Conservation (phyloP, 2,329 filamentous ascomycete genomes). For the Amauroascus niger region DNA sequence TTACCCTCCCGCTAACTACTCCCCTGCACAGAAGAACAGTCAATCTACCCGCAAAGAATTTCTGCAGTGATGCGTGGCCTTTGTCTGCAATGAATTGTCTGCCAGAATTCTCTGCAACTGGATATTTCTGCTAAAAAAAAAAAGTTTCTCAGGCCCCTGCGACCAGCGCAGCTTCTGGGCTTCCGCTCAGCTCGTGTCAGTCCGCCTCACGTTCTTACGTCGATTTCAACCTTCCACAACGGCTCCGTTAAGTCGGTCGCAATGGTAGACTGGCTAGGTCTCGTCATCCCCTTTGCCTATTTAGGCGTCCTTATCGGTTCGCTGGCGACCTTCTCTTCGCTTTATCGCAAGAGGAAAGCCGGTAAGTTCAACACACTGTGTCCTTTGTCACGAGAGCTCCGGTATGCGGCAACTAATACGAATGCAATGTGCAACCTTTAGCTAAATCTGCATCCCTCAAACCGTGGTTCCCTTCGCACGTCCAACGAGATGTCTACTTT, state of each 20-base stretch:
- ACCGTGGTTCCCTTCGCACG: slow-evolving; percentile 86
- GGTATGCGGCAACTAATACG: neutral
- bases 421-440: slow-evolving; percentile 29
- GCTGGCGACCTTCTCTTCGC: slow-evolving; percentile 79
- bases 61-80: neutral
- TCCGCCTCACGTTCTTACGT: no score
- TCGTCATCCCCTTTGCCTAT: slow-evolving; percentile 81
- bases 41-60: neutral
- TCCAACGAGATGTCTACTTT: slow-evolving; percentile 89
- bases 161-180: neutral
- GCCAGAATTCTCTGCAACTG: neutral
- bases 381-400: neutral
- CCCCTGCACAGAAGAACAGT: no score
- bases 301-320: slow-evolving; percentile 77
- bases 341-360: slow-evolving; percentile 88
- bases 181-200: neutral
- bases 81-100: neutral
- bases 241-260: slow-evolving; percentile 13
- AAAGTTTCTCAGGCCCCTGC: neutral
- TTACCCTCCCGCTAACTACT: no score
- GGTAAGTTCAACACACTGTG: slow-evolving; percentile 42
- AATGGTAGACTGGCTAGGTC: slow-evolving; percentile 68
- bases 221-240: neutral
- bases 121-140: neutral
- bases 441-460: slow-evolving; percentile 73